Conservation (phyloP, 345 rosid species). For the Ceriops tagal region DNA sequence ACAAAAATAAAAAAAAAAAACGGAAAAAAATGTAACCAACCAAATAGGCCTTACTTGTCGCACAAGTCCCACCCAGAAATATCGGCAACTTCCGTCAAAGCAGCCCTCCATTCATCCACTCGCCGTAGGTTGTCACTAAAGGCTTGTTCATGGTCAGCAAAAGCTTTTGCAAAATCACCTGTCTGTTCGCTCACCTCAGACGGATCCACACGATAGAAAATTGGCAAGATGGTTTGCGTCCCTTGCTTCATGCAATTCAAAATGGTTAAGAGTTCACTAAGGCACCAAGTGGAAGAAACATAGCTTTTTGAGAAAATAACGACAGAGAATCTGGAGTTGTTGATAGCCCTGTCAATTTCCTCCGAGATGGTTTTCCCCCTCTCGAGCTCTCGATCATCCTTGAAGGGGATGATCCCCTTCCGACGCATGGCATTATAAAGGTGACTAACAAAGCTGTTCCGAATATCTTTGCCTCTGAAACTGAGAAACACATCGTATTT, state of each 20-base stretch:
- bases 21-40: not conserved
- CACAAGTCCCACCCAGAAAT: not conserved
- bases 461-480: conserved; percentile 7
- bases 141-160: not conserved
- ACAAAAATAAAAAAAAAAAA: too few species aligned
- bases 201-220: conserved; percentile 14
- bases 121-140: not conserved
- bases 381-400: conserved; percentile 1
- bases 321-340: not conserved
- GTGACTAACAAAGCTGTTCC: conserved; percentile 12
- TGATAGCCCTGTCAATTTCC: not conserved
- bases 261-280: conserved; percentile 9
- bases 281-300: conserved; percentile 10
- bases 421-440: not conserved
- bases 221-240: not conserved
- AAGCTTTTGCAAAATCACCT: conserved; percentile 5
- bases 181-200: conserved; percentile 3
- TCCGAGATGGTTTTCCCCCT: not conserved
- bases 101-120: conserved; percentile 10
- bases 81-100: conserved; percentile 4
- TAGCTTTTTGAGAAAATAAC: conserved; percentile 10
- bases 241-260: not conserved
- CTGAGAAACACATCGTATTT: conserved; percentile 16
- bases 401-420: conserved; percentile 11
- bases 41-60: not conserved